Evolutionary conservation across 2,329 filamentous ascomycete species (phyloP), one percentile per base, ranked within the genome.

Genomic region (Drechslerella dactyloides): DNA sequence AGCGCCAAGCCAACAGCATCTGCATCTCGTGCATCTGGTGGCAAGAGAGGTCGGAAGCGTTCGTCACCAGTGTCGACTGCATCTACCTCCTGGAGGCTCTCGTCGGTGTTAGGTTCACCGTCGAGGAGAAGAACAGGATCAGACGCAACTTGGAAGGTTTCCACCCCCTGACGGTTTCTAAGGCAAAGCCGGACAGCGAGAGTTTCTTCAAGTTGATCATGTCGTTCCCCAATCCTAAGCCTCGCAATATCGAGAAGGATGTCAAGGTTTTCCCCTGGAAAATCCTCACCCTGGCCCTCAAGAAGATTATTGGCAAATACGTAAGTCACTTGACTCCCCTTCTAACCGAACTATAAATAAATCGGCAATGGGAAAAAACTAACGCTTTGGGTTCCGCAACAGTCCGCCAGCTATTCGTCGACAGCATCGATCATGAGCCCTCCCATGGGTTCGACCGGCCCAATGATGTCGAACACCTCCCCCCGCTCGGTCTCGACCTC

Each of bases 191-290:
- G 0, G 93, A 97, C 69, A 96, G 90, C 78, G 93, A 97, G 79
- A 91, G 96, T 62, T 97, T 97, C 80, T 97, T 97, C 87, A 97
- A 97, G 82, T 85, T 97, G 77, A 97, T 99, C 81, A 99, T 99
- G 94, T 91, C 87, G 1, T 97, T 97, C 78, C 91, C 92, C 11
- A 90, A 89, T 72, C 94, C 94, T 1, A 97, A 97, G 81, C 94
- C 94, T 17, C 86, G 94, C 74, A 97, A 97, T 78, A 99, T 99
- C 75, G 94, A 97, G 82, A 99, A 99, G 82, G 93, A 97, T 78
- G 93, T 99, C 78, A 99, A 99, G 82, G 94, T 97, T 11, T 99
- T 97, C 78, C 89, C 92, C 2, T 99, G 94, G 94, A 94, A 92
- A 80, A 91, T 94, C 70, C 84, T 99, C 50, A 86, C 86, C 54